Evolutionary conservation across 2,329 filamentous ascomycete species (phyloP).

Genomic region (Fusarium caatingaense): DNA sequence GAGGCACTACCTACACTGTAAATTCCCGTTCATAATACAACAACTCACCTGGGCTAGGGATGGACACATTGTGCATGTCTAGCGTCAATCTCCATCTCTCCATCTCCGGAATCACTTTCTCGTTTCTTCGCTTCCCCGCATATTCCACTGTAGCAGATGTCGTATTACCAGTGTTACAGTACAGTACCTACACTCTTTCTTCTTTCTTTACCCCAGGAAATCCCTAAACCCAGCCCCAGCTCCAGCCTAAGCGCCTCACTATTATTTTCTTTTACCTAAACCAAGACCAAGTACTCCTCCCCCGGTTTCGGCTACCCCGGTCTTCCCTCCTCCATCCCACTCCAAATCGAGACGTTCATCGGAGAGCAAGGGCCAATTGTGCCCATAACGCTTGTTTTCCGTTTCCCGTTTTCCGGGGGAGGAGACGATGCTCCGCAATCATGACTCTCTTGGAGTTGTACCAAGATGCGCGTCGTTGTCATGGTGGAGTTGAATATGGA

Average conservation of each 20-base stretch:
- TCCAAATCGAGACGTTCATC: constrained; percentile 28
- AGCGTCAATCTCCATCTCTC: constrained; percentile 14
- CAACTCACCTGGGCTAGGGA: constrained; percentile 29
- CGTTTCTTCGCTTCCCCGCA: constrained; percentile 19
- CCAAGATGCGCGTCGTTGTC: constrained; percentile 11
- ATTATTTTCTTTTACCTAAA: background rate
- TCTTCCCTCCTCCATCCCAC: background rate
- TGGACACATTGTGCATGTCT: constrained; percentile 36
- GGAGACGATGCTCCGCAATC: constrained; percentile 9
- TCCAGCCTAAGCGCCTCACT: background rate
- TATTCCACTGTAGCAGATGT: background rate
- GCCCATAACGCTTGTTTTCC: background rate
- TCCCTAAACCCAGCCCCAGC: background rate
- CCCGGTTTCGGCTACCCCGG: constrained; percentile 34
- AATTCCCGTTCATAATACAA: background rate
- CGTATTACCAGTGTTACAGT: background rate
- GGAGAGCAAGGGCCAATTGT: constrained; percentile 14
- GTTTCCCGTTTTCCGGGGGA: background rate
- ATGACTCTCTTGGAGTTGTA: constrained; percentile 8
- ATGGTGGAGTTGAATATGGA: constrained; percentile 6
- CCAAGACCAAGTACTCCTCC: background rate
- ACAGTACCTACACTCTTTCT: background rate
- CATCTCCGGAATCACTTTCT: constrained; percentile 6
- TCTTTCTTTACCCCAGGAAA: constrained; percentile 24
- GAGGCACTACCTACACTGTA: background rate